phyloP scores from a whole-genome alignment of 2,329 filamentous ascomycete species.

The Talaromyces funiculosus region DNA sequence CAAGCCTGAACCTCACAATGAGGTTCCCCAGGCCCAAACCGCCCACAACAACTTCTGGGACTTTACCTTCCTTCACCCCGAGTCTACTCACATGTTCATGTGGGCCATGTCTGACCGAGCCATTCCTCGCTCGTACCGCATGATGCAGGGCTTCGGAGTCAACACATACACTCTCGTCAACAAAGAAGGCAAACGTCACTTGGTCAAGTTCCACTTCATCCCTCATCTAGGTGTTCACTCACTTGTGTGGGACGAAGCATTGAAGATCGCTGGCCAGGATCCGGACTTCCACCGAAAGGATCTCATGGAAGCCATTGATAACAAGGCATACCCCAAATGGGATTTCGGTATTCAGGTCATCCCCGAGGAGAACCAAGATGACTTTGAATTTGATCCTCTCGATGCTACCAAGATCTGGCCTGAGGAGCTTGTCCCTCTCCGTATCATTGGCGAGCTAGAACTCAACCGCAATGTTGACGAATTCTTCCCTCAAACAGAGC shows the following conservation, averaged over 20 bases:
- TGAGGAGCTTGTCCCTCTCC: conserved; percentile 66
- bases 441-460: conserved; percentile 73
- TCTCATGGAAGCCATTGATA: conserved; percentile 66
- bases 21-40: conserved; percentile 64
- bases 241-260: conserved; percentile 68
- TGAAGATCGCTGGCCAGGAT: conserved; percentile 69
- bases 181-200: conserved; percentile 60
- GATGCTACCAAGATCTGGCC: conserved; percentile 86
- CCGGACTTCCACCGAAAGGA: conserved; percentile 80
- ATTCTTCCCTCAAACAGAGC: conserved; percentile 76
- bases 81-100: conserved; percentile 73
- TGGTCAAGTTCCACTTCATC: conserved; percentile 74
- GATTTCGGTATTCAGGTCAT: conserved; percentile 77
- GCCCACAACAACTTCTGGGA: conserved; percentile 77
- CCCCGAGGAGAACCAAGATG: conserved; percentile 63
- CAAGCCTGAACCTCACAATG: conserved; percentile 66
- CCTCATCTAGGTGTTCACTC: conserved; percentile 71
- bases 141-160: conserved; percentile 84
- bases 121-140: conserved; percentile 69
- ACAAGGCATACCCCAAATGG: conserved; percentile 67
- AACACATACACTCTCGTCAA: conserved; percentile 71
- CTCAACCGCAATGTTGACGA: conserved; percentile 76
- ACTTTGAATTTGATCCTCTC: conserved; percentile 80
- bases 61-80: conserved; percentile 61
- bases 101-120: conserved; percentile 72